phyloP scores from a whole-genome alignment of 768 basidiomycete species.

The Dentipellis fragilis region DNA sequence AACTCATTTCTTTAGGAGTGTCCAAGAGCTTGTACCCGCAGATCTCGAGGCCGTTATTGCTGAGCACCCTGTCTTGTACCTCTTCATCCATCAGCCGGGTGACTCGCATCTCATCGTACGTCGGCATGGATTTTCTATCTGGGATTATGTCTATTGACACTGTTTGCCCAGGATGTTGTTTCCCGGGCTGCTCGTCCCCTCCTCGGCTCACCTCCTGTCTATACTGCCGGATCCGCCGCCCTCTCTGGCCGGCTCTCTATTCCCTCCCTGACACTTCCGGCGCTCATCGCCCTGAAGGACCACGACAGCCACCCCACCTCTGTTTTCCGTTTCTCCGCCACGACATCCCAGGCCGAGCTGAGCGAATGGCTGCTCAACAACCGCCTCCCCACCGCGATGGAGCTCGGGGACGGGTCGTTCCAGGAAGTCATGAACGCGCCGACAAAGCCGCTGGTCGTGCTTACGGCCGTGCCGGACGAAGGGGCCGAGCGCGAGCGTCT shows the following conservation, averaged over 20 bases:
- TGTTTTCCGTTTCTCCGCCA: constrained; percentile 22
- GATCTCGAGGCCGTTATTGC: constrained; percentile 35
- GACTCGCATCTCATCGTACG: constrained; percentile 25
- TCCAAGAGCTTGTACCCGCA: constrained; percentile 28
- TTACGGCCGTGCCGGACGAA: constrained; percentile 40
- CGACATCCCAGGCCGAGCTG: constrained; percentile 7
- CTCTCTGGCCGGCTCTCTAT: constrained; percentile 25
- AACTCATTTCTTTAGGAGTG: constrained; percentile 17
- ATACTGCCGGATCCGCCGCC: constrained; percentile 23
- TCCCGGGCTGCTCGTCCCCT: constrained; percentile 44
- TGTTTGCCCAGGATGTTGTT: constrained; percentile 34
- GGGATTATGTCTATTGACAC: not conserved
- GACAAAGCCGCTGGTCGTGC: constrained; percentile 66
- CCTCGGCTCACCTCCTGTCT: constrained; percentile 40
- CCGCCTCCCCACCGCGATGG: constrained; percentile 61
- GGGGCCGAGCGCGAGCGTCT: constrained; percentile 28
- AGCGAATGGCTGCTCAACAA: constrained; percentile 52
- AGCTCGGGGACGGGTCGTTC: constrained; percentile 74
- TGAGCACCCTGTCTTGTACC: constrained; percentile 45
- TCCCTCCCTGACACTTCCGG: constrained; percentile 33
- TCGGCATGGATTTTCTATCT: not conserved
- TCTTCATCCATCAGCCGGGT: constrained; percentile 38
- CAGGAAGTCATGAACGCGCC: constrained; percentile 79
- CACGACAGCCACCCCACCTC: constrained; percentile 40
- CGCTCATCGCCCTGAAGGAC: constrained; percentile 60